Evolutionary conservation across 2,329 filamentous ascomycete species (phyloP).

Genomic region (Hymenoscyphus infarciens): DNA sequence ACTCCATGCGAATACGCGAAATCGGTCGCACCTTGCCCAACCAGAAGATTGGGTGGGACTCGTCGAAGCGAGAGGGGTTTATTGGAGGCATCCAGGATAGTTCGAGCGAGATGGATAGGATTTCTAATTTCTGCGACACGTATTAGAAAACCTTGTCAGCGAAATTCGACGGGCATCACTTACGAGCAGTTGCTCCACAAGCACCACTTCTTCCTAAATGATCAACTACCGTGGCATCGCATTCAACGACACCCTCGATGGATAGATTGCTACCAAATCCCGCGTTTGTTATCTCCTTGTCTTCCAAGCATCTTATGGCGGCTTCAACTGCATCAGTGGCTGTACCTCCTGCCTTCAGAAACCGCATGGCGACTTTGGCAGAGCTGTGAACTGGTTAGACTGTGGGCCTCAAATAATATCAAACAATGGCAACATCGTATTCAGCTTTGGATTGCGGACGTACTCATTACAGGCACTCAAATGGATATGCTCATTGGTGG

Average conservation of each 20-base stretch:
- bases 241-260: constrained; percentile 87
- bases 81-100: constrained; percentile 75
- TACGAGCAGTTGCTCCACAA: constrained; percentile 86
- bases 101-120: constrained; percentile 80
- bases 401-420: background rate
- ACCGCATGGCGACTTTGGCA: constrained; percentile 75
- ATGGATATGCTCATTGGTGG: constrained; percentile 79
- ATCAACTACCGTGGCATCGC: constrained; percentile 90
- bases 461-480: constrained; percentile 86
- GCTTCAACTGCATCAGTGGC: constrained; percentile 88
- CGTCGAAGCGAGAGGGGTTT: constrained; percentile 77
- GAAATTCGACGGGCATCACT: constrained; percentile 37
- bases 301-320: constrained; percentile 82
- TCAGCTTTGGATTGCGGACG: constrained; percentile 37
- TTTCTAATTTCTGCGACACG: constrained; percentile 75
- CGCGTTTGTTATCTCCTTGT: constrained; percentile 93
- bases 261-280: constrained; percentile 94
- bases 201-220: constrained; percentile 88
- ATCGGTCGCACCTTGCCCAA: constrained; percentile 79
- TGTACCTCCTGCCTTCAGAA: constrained; percentile 72
- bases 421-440: constrained; percentile 14
- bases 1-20: constrained; percentile 82
- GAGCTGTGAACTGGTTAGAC: constrained; percentile 52
- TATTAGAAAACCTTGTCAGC: background rate
- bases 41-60: constrained; percentile 88